Conservation (phyloP, 2,329 filamentous ascomycete genomes). For the Colletotrichum lindemuthianum region DNA sequence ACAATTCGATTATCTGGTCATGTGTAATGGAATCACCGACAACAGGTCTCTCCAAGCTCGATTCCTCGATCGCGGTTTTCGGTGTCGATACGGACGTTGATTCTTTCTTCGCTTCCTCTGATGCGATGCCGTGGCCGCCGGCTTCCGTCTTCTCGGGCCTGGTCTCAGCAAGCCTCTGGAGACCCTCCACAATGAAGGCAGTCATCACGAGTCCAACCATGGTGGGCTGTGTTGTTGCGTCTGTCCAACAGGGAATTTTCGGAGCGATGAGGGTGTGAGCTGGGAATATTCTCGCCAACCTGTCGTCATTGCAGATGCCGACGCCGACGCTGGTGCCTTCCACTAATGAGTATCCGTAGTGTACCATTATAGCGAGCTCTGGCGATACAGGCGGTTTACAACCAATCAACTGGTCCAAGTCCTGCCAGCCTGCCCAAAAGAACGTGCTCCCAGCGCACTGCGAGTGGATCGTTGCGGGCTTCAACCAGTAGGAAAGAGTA, state of each 20-base stretch:
- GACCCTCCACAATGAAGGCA: conserved; percentile 70
- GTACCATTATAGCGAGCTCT: too few relatives aligned
- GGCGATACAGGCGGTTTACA: too few relatives aligned
- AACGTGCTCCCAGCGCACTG: not conserved
- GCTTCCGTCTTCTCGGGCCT: conserved; percentile 29
- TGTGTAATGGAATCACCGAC: conserved; percentile 78
- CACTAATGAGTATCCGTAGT: too few relatives aligned
- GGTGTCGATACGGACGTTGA: not conserved
- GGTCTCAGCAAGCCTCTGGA: conserved; percentile 52
- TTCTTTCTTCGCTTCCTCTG: not conserved
- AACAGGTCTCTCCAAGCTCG: conserved; percentile 58
- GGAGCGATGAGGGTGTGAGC: not conserved
- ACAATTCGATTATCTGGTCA: conserved; percentile 72
- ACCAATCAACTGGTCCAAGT: conserved; percentile 1
- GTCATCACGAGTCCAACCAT: conserved; percentile 89
- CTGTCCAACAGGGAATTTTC: not conserved
- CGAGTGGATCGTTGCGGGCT: conserved; percentile 1
- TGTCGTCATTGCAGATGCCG: not conserved
- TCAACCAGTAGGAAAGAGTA: not conserved
- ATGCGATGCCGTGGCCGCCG: not conserved
- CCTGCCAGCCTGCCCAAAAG: conserved; percentile 2
- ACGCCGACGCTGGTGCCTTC: conserved; percentile 5
- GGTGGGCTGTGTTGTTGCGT: conserved; percentile 4
- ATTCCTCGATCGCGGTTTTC: conserved; percentile 36
- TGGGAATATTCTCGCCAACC: not conserved